Evolutionary conservation across 2,329 filamentous ascomycete species (phyloP).

Genomic region (Dactylellina sp.): DNA sequence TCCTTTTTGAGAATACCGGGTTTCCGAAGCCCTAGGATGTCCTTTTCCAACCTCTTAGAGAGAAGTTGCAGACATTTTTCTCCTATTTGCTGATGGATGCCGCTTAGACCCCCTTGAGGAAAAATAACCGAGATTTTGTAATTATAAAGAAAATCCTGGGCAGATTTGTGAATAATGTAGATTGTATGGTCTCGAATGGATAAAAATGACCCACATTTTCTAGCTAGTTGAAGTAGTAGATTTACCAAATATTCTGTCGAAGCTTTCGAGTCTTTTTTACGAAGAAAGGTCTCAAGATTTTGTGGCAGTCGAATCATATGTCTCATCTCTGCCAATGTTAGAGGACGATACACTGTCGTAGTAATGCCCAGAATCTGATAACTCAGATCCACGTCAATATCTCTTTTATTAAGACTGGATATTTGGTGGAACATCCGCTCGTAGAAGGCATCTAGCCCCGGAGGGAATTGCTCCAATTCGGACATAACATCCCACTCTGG

Average conservation of each 20-base stretch:
- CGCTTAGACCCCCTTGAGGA: not conserved
- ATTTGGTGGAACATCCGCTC: constrained; percentile 24
- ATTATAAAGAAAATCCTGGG: not conserved
- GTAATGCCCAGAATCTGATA: constrained; percentile 9
- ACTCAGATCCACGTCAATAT: not conserved
- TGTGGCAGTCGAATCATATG: not conserved
- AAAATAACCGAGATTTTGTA: not conserved
- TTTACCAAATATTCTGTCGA: not conserved
- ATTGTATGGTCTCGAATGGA: not conserved
- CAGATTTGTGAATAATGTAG: constrained; percentile 15
- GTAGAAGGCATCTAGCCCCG: constrained; percentile 12
- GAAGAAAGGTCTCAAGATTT: constrained; percentile 9
- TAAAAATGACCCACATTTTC: constrained; percentile 15
- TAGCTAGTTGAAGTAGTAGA: too few relatives aligned
- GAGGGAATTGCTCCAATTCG: constrained; percentile 2
- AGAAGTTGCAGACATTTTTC: constrained; percentile 6
- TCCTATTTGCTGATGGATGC: not conserved
- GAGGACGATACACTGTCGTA: not conserved
- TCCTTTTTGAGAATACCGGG: not conserved
- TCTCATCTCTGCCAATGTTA: not conserved
- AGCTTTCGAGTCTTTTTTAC: not conserved
- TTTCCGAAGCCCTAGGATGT: not conserved
- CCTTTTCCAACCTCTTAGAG: not conserved
- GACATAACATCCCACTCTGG: not conserved
- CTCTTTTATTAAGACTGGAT: not conserved